Conservation (phyloP, 2,329 filamentous ascomycete genomes). For the Penicillium sclerotigenum region DNA sequence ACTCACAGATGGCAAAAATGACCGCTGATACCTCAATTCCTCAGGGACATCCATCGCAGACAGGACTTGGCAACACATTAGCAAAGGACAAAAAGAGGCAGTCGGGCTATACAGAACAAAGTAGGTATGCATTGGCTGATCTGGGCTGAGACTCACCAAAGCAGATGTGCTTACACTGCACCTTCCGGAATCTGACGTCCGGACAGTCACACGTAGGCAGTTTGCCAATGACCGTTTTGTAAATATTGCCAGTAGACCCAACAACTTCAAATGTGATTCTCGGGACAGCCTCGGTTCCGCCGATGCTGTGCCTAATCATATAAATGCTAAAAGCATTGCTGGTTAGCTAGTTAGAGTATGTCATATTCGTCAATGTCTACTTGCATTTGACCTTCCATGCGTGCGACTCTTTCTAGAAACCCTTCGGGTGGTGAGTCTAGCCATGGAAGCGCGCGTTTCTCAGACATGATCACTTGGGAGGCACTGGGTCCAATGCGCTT, state of each 20-base stretch:
- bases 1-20: background rate
- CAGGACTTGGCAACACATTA: background rate
- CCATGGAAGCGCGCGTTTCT: background rate
- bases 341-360: background rate
- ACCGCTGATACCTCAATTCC: background rate
- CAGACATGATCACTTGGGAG: background rate
- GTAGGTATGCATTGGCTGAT: background rate
- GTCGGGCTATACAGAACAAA: too few species aligned
- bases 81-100: background rate
- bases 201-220: constrained; percentile 56
- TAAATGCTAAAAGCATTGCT: constrained; percentile 48
- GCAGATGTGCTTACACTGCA: constrained; percentile 61
- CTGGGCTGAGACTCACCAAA: constrained; percentile 45
- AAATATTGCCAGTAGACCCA: constrained; percentile 61
- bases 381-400: background rate
- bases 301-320: constrained; percentile 51
- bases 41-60: background rate
- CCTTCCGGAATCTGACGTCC: constrained; percentile 48
- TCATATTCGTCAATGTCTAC: background rate
- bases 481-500: background rate
- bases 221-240: constrained; percentile 55
- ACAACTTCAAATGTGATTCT: constrained; percentile 56
- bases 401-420: background rate
- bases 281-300: constrained; percentile 44
- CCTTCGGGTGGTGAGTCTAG: background rate